Base-by-base conservation (phyloP, 2,329 filamentous ascomycete species). In the Epichloe uncinata region DNA sequence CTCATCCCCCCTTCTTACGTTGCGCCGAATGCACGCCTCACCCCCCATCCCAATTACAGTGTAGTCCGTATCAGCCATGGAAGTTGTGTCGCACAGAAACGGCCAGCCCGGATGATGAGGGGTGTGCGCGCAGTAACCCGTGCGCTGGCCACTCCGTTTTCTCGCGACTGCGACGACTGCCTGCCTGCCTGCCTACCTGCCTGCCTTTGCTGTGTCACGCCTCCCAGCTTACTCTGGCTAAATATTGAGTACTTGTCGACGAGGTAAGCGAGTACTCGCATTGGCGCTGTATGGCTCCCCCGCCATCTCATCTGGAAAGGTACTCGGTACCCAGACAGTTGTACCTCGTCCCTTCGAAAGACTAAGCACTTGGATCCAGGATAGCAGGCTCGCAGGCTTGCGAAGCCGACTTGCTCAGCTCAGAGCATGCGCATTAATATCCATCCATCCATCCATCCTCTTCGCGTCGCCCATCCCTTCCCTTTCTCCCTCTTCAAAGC, bases 401-500 rank as follows among this genome's bases (percentile, higher is more conserved):
- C 38, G n/a, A n/a, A n/a, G n/a, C n/a, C n/a, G n/a, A n/a, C n/a
- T n/a, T n/a, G n/a, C n/a, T n/a, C n/a, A n/a, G n/a, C n/a, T n/a
- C n/a, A n/a, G n/a, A n/a, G 9, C 47, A n/a, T 58, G 55, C 53
- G 52, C 55, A 53, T 55, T 52, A 52, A 52, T 55, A 57, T 52
- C 57, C 56, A 55, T 59, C 56, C 54, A 56, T 57, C n/a, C n/a
- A n/a, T n/a, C 59, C 56, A 55, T 55, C 62, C 58, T 57, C 59
- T 56, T 51, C 55, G 55, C 58, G 54, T 56, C 58, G 64, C 64
- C n/a, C n/a, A n/a, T 66, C 59, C 58, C 61, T 57, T n/a, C 52
- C 60, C 59, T 62, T 63, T 65, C 61, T 56, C 61, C 61, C 62
- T 63, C 60, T 61, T 53, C 53, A 69, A 71, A 71, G 65, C 69